Evolutionary conservation across 2,329 filamentous ascomycete genomes (phyloP).

Genomic region (Neopestalotiopsis clavispora): DNA sequence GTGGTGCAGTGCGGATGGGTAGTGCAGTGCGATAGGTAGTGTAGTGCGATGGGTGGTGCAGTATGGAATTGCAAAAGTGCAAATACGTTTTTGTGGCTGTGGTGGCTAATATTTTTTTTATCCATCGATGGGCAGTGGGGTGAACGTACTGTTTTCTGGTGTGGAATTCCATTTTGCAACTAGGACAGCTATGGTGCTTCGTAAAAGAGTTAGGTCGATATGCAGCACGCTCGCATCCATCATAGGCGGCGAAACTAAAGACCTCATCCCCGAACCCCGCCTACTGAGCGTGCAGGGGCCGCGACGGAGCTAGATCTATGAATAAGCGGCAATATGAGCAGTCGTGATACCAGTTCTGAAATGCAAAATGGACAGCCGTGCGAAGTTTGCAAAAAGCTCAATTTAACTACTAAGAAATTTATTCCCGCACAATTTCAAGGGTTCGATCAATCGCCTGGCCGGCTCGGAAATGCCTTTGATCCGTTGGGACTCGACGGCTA

Average conservation of each 20-base stretch:
- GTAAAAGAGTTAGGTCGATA: too few species aligned
- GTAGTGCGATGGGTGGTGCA: too few species aligned
- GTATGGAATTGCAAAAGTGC: too few species aligned
- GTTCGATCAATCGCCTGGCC: not conserved
- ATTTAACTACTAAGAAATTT: not conserved
- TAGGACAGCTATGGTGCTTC: too few species aligned
- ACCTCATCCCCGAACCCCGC: not conserved
- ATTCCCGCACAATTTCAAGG: not conserved
- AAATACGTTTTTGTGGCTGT: too few species aligned
- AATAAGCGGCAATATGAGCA: not conserved
- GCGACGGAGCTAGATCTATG: not conserved
- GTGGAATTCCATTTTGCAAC: too few species aligned
- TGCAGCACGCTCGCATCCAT: not conserved
- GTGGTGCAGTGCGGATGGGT: too few species aligned
- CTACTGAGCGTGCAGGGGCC: not conserved
- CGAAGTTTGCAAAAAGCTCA: not conserved
- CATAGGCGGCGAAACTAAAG: not conserved
- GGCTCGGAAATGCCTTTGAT: not conserved
- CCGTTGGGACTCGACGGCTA: not conserved
- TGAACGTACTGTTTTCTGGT: too few species aligned
- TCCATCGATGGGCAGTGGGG: too few species aligned
- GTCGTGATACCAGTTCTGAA: not conserved
- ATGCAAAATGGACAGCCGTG: not conserved
- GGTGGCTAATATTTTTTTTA: too few species aligned
- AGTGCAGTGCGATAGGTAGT: too few species aligned